A percentile compares a stretch with the other conserved stretches of the same genome.
Evolutionary conservation across 2,329 filamentous ascomycete genomes (phyloP).

Genomic region (Monosporascus sp.): DNA sequence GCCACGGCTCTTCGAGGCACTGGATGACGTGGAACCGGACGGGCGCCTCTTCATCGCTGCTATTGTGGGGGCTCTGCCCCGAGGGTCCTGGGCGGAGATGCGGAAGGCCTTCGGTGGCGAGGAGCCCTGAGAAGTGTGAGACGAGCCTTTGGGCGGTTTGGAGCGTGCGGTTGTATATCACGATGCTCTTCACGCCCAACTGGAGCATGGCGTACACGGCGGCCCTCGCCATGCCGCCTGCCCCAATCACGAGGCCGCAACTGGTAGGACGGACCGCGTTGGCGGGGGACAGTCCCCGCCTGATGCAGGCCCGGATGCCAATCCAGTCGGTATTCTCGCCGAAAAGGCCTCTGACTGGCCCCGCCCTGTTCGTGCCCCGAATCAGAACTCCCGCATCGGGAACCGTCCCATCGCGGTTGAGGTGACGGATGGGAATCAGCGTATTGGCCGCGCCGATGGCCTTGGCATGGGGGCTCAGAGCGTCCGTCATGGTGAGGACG

Average conservation of each 20-base stretch:
- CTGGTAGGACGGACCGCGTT: constrained; percentile 54
- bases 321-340: constrained; percentile 83
- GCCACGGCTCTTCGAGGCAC: constrained; percentile 58
- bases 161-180: constrained; percentile 66
- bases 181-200: constrained; percentile 69
- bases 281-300: constrained; percentile 66
- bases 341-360: constrained; percentile 63
- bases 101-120: constrained; percentile 37
- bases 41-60: constrained; percentile 27
- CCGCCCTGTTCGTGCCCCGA: constrained; percentile 55
- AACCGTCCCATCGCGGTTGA: constrained; percentile 51
- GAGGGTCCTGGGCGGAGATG: constrained; percentile 18
- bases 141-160: constrained; percentile 64
- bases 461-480: constrained; percentile 64
- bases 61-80: constrained; percentile 24
- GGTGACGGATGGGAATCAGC: constrained; percentile 61
- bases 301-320: constrained; percentile 67
- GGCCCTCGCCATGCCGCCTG: constrained; percentile 72
- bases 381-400: constrained; percentile 49
- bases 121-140: constrained; percentile 59
- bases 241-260: constrained; percentile 56
- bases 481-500: constrained; percentile 62
- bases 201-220: constrained; percentile 75
- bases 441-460: constrained; percentile 76
- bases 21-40: constrained; percentile 53